Percentiles rank a stretch among this genome's conserved stretches.
These are phyloP conservation scores for Stagonosporopsis vannaccii DNA, from an alignment of 2,329 filamentous ascomycete genomes.

Conservation along the genomic window DNA sequence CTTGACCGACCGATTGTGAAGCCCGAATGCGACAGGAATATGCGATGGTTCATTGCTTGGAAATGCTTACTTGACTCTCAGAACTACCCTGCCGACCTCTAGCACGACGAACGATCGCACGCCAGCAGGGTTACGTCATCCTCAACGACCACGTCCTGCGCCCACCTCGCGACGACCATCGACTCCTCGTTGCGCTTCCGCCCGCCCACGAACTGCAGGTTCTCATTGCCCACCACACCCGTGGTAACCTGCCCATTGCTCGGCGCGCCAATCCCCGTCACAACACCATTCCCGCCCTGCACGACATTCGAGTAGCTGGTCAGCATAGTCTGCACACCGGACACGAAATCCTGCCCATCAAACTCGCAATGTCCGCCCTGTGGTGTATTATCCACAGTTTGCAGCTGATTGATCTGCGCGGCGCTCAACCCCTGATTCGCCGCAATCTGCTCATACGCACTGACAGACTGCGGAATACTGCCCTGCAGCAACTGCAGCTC, in stretches of 20 bases:
- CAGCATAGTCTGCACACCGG: constrained; percentile 65
- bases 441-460: constrained; percentile 61
- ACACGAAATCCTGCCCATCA: constrained; percentile 61
- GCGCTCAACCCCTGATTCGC: constrained; percentile 53
- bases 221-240: constrained; percentile 59
- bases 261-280: constrained; percentile 56
- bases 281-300: constrained; percentile 60
- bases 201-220: constrained; percentile 50
- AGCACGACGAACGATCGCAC: constrained; percentile 38
- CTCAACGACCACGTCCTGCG: constrained; percentile 33
- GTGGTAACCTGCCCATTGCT: constrained; percentile 56
- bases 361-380: constrained; percentile 66
- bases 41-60: neutral
- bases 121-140: constrained; percentile 29
- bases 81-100: neutral
- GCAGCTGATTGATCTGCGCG: constrained; percentile 58
- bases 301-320: constrained; percentile 62
- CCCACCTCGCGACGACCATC: constrained; percentile 43
- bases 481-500: constrained; percentile 60
- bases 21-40: neutral
- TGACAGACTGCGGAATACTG: constrained; percentile 59
- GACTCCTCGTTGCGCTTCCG: constrained; percentile 34
- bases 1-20: constrained; percentile 14
- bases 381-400: constrained; percentile 66
- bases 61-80: neutral